Percentiles rank a stretch among this genome's conserved stretches.
Conservation (phyloP, 2,329 filamentous ascomycete species). For the Calonectria fujianensis region DNA sequence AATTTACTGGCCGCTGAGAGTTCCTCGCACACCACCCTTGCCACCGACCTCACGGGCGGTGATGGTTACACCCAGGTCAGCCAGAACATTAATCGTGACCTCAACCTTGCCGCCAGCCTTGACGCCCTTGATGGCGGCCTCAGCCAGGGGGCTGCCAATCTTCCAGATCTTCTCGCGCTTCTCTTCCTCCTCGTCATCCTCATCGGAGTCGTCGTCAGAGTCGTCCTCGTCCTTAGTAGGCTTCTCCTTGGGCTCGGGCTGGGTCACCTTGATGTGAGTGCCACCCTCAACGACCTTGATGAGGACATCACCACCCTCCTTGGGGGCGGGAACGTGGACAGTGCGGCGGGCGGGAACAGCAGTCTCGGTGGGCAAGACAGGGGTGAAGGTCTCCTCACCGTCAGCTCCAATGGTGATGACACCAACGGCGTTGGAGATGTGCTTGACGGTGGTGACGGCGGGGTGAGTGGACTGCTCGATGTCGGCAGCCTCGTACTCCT, state of each 20-base stretch:
- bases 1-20: constrained; percentile 58
- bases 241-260: constrained; percentile 87
- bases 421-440: constrained; percentile 91
- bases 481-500: constrained; percentile 94
- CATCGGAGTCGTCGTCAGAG: constrained; percentile 67
- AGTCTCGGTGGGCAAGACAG: constrained; percentile 89
- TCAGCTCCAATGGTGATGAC: constrained; percentile 80
- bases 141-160: constrained; percentile 86
- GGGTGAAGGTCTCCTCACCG: constrained; percentile 82
- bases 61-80: constrained; percentile 86
- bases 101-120: constrained; percentile 95
- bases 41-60: constrained; percentile 90
- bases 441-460: constrained; percentile 94
- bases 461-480: constrained; percentile 98
- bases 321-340: constrained; percentile 84
- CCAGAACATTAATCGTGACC: constrained; percentile 90
- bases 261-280: constrained; percentile 94
- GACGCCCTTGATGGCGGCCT: constrained; percentile 87
- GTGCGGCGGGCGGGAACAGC: constrained; percentile 92
- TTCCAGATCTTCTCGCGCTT: constrained; percentile 94
- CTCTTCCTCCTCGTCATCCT: constrained; percentile 88
- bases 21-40: constrained; percentile 87
- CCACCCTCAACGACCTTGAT: constrained; percentile 91
- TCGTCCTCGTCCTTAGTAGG: constrained; percentile 79
- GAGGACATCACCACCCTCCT: constrained; percentile 90